These are phyloP conservation scores for Colletotrichum musicola DNA, from an alignment of 2,329 filamentous ascomycete species.

Conservation along the genomic window DNA sequence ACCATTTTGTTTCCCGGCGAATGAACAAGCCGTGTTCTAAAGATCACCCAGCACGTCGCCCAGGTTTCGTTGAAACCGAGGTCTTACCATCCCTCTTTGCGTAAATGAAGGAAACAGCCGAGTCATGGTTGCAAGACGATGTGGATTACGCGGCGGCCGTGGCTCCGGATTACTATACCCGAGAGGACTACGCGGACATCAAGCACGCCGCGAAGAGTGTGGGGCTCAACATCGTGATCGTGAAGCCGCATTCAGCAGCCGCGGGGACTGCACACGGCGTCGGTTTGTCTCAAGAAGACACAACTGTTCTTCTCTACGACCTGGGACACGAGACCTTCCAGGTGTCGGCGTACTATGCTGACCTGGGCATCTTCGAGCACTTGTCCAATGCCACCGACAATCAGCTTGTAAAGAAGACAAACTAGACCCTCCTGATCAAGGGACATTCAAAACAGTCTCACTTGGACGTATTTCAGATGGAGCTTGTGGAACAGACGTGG, in stretches of 20 bases:
- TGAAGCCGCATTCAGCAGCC: neutral
- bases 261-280: neutral
- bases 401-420: neutral
- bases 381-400: neutral
- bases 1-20: neutral
- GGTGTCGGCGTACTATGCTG: neutral
- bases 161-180: neutral
- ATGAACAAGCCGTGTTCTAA: neutral
- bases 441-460: neutral
- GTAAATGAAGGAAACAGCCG: neutral
- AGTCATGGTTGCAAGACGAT: neutral
- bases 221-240: neutral
- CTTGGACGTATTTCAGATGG: neutral
- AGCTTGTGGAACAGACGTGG: neutral
- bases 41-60: neutral
- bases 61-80: neutral
- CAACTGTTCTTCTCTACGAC: neutral
- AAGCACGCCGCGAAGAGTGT: neutral
- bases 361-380: neutral
- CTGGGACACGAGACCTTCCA: neutral
- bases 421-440: neutral
- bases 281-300: neutral
- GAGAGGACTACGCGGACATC: neutral
- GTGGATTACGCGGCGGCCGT: neutral
- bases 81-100: neutral